Conservation (phyloP, 73 alveolate genomes). For the Paramecium octaurelia region DNA sequence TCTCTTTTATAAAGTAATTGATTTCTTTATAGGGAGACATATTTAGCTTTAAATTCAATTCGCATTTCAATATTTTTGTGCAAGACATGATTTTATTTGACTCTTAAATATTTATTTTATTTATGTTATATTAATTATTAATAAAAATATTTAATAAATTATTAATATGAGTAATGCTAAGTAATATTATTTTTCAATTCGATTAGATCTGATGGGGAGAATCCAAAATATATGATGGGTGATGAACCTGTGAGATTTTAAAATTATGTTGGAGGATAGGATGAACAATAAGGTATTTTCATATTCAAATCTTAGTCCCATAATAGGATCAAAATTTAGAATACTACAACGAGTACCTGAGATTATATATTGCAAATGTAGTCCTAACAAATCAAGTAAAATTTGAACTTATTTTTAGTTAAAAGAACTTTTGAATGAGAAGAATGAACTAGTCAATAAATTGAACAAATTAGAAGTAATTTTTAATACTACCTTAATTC, state of each 20-base stretch:
- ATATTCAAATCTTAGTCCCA: conserved; percentile 28
- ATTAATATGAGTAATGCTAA: conserved; percentile 39
- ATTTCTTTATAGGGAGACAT: background rate
- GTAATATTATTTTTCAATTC: background rate
- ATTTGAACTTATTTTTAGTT: conserved; percentile 1
- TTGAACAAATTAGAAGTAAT: conserved; percentile 51
- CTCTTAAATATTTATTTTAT: background rate
- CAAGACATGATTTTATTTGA: background rate
- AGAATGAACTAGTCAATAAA: conserved; percentile 60
- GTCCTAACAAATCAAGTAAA: conserved; percentile 42
- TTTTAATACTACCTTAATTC: background rate
- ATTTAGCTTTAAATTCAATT: background rate
- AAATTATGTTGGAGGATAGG: background rate
- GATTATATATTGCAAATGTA: conserved; percentile 57
- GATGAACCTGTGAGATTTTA: conserved; percentile 40
- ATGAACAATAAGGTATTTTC: background rate
- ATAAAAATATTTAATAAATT: background rate
- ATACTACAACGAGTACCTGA: conserved; percentile 50
- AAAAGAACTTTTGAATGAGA: conserved; percentile 60
- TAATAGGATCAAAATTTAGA: conserved; percentile 54
- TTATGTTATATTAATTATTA: background rate
- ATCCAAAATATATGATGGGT: background rate
- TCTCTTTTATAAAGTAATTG: background rate
- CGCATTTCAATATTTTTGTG: background rate
- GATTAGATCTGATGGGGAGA: conserved; percentile 47